Base-by-base conservation (phyloP, 139 green algal species). In the Chlamydomonas applanata region DNA sequence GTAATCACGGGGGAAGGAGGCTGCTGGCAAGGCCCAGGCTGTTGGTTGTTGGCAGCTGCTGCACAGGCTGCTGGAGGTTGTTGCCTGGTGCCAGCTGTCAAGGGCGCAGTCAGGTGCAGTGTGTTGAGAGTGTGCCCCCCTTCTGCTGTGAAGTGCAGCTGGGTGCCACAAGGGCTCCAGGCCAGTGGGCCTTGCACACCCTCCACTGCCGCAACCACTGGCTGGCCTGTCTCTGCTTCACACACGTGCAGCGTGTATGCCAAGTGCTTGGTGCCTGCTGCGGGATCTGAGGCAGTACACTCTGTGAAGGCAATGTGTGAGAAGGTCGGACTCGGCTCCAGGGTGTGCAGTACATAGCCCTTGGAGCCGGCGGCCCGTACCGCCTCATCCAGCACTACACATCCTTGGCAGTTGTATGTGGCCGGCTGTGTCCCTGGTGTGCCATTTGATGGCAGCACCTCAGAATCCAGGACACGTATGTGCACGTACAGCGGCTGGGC, bases 251-350 rank as follows among this genome's bases (percentile, higher is more conserved):
- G 66, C 0, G 2, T 46, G 57, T 66, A 80, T 22, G 54, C 30
- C 27, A 70, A 44, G 7, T 49, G 67, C 45, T 25, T 36, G 20
- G 29, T 46, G 22, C 46, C 4, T 1, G 44, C 59, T 13, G 2
- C 17, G 16, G 75, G 44, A 9, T 67, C 68, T 13, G 54, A 17
- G 1, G 69, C 4, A 2, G 2, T 7, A 16, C 36, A 35, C 71
- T 80, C 75, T n/a, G 40, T 72, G 59, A 75, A 75, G 7, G 75
- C 75, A 0, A 19, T 62, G 7, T 59, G 2, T 0, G 49, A 17
- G 32, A 80, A 80, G 27, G 29, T 34, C 3, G 75, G 75, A 59
- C 75, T 80, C 32, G 75, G 75, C 11, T 65, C 66, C 7, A 74
- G 35, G 54, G 36, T 61, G n/a, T 59, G 30, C 30, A 79, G 36